Percentiles rank a stretch among this genome's conserved stretches.
These are phyloP conservation scores for Leucosporidium yakuticum DNA, from an alignment of 768 basidiomycete species.

Conservation along the genomic window DNA sequence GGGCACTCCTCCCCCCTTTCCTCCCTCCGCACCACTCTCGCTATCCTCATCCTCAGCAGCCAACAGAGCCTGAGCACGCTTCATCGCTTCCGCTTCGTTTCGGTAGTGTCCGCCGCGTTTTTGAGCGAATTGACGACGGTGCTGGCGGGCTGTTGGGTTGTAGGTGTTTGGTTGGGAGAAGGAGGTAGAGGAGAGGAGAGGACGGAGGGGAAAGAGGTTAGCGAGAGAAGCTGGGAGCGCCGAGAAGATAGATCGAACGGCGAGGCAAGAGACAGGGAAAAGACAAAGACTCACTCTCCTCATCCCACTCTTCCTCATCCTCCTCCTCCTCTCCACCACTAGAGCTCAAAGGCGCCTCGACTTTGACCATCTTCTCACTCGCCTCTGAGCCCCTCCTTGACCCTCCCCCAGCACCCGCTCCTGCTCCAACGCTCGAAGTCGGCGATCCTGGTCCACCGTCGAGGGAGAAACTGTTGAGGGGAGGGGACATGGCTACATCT, in stretches of 20 bases:
- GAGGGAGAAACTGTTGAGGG: not conserved
- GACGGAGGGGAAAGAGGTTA: too few species aligned
- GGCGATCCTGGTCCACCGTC: too few species aligned
- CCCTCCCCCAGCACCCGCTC: not conserved
- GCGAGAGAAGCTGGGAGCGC: too few species aligned
- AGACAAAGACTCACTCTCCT: constrained; percentile 22
- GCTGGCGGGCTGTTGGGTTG: constrained; percentile 21
- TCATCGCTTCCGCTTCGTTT: constrained; percentile 33
- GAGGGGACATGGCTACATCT: not conserved
- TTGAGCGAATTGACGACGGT: constrained; percentile 26
- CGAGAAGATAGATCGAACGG: too few species aligned
- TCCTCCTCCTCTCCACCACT: constrained; percentile 8
- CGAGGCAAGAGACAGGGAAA: not conserved
- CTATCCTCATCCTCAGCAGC: constrained; percentile 9
- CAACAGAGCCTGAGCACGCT: constrained; percentile 22
- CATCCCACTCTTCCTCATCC: constrained; percentile 30
- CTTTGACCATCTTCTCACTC: constrained; percentile 35
- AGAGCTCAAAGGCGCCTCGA: constrained; percentile 17
- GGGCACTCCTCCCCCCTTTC: not conserved
- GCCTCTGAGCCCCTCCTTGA: constrained; percentile 17
- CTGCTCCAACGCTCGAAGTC: too few species aligned
- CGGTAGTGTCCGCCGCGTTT: constrained; percentile 29
- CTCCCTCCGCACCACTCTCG: too few species aligned
- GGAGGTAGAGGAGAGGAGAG: too few species aligned
- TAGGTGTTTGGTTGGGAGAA: not conserved